Conservation (phyloP, 371 early-diverging fungal species). For the Mortierella sp. region DNA sequence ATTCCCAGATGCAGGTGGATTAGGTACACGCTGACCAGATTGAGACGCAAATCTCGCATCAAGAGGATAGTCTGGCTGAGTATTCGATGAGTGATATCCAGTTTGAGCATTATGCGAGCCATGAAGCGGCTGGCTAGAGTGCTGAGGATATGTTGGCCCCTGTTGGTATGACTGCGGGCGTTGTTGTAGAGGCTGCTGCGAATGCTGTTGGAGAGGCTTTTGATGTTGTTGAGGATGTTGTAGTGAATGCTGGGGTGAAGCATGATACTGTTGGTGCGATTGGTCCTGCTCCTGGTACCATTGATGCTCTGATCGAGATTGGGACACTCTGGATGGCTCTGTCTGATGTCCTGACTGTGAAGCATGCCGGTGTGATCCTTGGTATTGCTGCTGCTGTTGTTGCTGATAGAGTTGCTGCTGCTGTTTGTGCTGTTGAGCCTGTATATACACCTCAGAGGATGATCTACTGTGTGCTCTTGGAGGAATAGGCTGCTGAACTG, state of each 20-base stretch:
- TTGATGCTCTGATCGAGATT: slow-evolving; percentile 20
- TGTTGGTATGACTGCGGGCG: slow-evolving; percentile 2
- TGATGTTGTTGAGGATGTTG: slow-evolving; percentile 12
- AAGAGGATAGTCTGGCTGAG: slow-evolving; percentile 3
- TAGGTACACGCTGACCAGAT: neutral
- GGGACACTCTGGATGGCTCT: neutral
- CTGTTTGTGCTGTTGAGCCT: slow-evolving; percentile 11
- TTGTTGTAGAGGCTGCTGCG: neutral
- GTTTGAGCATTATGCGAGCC: slow-evolving; percentile 10
- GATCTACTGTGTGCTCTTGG: slow-evolving; percentile 19
- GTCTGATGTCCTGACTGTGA: neutral
- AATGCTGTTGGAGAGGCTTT: slow-evolving; percentile 3
- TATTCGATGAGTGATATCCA: slow-evolving; percentile 9
- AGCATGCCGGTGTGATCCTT: slow-evolving; percentile 5
- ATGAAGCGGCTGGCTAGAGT: slow-evolving; percentile 9
- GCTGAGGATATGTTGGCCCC: slow-evolving; percentile 1
- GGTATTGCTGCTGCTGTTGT: slow-evolving; percentile 1
- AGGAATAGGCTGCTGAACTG: slow-evolving; percentile 18
- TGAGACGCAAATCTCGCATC: slow-evolving; percentile 25
- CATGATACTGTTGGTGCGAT: slow-evolving; percentile 17
- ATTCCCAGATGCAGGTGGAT: slow-evolving; percentile 8
- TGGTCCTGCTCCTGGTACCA: slow-evolving; percentile 38
- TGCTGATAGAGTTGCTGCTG: slow-evolving; percentile 9
- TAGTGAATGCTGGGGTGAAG: slow-evolving; percentile 14
- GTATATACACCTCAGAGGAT: slow-evolving; percentile 27